Conservation (phyloP, 805 yeast genomes). For the Candida vaughaniae region DNA sequence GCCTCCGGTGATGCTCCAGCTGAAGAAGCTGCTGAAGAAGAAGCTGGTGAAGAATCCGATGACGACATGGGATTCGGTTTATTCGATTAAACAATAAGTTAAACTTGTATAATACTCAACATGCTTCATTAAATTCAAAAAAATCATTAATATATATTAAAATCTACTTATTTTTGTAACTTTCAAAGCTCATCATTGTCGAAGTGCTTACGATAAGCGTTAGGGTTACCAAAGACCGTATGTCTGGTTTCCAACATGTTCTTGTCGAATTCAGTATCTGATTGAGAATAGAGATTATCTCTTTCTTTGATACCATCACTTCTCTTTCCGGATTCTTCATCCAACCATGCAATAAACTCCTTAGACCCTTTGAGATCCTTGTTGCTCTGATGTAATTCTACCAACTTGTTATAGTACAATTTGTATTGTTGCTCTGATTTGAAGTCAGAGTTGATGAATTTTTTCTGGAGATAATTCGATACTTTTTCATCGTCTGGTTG, state of each 20-base stretch:
- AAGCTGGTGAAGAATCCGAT: slow-evolving; percentile 36
- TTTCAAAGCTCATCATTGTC: slow-evolving; percentile 7
- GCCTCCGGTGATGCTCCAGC: slow-evolving; percentile 33
- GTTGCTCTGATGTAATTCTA: slow-evolving; percentile 30
- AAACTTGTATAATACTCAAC: slow-evolving; percentile 11
- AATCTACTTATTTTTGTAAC: slow-evolving; percentile 1
- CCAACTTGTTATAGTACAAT: slow-evolving; percentile 35
- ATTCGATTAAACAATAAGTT: slow-evolving; percentile 32
- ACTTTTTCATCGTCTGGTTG: slow-evolving; percentile 12
- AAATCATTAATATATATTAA: slow-evolving; percentile 3
- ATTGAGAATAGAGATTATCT: slow-evolving; percentile 26
- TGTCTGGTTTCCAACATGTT: slow-evolving; percentile 52
- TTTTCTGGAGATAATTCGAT: slow-evolving; percentile 37
- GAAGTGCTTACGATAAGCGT: slow-evolving; percentile 60
- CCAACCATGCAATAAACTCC: slow-evolving; percentile 65
- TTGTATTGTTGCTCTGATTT: slow-evolving; percentile 38
- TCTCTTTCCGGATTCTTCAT: slow-evolving; percentile 35
- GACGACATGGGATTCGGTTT: slow-evolving; percentile 48
- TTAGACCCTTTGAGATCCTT: slow-evolving; percentile 27
- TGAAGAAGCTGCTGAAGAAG: slow-evolving; percentile 43
- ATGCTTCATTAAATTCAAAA: slow-evolving; percentile 6
- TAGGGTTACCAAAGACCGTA: slow-evolving; percentile 72
- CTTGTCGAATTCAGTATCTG: slow-evolving; percentile 38
- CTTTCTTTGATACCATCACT: slow-evolving; percentile 22
- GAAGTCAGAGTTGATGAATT: slow-evolving; percentile 22